Conservation (phyloP, 1,284 basidiomycete genomes). For the Ustilago tritici region DNA sequence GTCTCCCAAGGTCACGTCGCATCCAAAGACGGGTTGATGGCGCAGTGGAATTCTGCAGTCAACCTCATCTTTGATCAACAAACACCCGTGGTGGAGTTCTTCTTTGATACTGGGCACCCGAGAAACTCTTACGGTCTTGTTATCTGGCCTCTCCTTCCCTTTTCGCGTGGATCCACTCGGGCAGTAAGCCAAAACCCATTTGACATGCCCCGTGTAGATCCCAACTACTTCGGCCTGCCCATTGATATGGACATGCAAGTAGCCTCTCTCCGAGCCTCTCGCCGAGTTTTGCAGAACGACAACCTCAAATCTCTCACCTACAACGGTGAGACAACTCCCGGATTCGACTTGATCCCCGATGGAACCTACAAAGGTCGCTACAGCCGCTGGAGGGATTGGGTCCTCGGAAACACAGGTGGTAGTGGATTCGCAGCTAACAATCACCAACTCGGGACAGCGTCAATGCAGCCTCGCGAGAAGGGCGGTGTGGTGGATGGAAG, state of each 20-base stretch:
- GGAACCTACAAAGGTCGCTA: constrained; percentile 59
- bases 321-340: constrained; percentile 69
- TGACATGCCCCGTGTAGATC: constrained; percentile 31
- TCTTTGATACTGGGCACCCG: constrained; percentile 61
- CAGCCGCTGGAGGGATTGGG: constrained; percentile 69
- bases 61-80: constrained; percentile 49
- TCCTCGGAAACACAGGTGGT: constrained; percentile 62
- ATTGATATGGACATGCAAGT: constrained; percentile 70
- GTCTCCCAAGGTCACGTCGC: constrained; percentile 53
- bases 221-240: constrained; percentile 68
- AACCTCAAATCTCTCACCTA: constrained; percentile 60
- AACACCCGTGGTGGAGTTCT: constrained; percentile 55
- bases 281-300: constrained; percentile 62
- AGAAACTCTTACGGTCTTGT: constrained; percentile 56
- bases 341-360: constrained; percentile 58
- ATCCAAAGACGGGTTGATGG: constrained; percentile 34
- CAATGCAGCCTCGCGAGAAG: constrained; percentile 75
- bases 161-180: constrained; percentile 55
- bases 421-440: constrained; percentile 70
- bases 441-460: constrained; percentile 76
- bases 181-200: constrained; percentile 41
- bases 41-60: constrained; percentile 49
- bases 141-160: constrained; percentile 62
- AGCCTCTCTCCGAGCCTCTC: constrained; percentile 61
- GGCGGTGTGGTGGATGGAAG: constrained; percentile 73